Evolutionary conservation across 306 rosid genomes (phyloP), one percentile per base, ranked within the genome.

Genomic region (Comarum palustre): DNA sequence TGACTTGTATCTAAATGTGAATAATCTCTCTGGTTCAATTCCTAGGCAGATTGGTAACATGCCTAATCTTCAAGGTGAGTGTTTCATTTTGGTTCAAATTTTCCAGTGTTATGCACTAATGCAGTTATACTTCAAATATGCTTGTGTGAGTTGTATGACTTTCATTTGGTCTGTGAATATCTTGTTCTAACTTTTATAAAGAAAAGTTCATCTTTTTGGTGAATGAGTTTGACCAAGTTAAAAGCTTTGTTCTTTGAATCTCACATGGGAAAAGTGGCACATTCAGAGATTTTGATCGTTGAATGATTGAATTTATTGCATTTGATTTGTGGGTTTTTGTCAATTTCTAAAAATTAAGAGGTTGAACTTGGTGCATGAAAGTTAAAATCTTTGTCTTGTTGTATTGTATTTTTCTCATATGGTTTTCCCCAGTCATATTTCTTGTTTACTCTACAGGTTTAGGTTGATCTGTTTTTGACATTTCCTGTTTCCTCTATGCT

Each of bases 1-100:
- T 39, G 89, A 86, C 64, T 80, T 86, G 84, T 86, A 86, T 62
- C 76, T 86, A 60, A 83, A 83, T 64, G 85, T 86, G 14, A 86
- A 86, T 32, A 83, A 86, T 66, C 77, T 86, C 2, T 83, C 89
- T 32, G 87, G 87, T 7, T 73, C 47, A 42, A 80, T 86, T 75
- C 89, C 89, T 19, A 24, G 68, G 25, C 63, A 75, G 76, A 72
- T 86, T 65, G 89, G 83, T 5, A 66, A 78, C 70, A 69, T 83
- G 83, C 34, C 81, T 36, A 83, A 76, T 80, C 83, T 86, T 63
- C 83, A 86, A 86, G 89, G 89, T 86, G 11, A 19, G 75, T 25
- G 22, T 16, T 73, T 24, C 3, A 1, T 57, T 72, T 15, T 32
- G 5, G 13, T 20, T 32, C 3, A 39, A 6, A 8, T 5, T 43